Percentiles rank a stretch among this genome's conserved stretches.
Conservation (phyloP, 495 filamentous ascomycete species). For the Cetradonia linearis region DNA sequence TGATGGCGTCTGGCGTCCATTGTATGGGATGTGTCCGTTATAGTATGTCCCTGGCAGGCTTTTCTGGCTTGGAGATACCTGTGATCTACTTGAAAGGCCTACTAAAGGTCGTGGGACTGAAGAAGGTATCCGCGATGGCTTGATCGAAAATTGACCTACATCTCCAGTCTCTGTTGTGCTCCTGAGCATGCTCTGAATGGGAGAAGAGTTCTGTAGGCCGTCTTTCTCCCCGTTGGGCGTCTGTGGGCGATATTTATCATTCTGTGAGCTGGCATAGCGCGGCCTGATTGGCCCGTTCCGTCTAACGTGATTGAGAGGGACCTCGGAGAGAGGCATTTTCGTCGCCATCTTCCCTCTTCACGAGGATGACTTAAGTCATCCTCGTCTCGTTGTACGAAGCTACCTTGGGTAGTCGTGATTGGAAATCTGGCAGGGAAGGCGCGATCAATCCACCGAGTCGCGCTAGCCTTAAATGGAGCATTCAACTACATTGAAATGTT, state of each 20-base stretch:
- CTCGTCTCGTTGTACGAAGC: background rate
- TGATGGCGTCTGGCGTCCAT: background rate
- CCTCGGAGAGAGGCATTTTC: constrained; percentile 19
- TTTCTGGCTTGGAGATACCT: constrained; percentile 7
- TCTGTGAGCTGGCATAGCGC: constrained; percentile 7
- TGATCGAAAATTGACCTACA: constrained; percentile 51
- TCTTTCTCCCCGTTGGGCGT: constrained; percentile 9
- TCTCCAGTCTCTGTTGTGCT: constrained; percentile 61
- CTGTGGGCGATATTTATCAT: constrained; percentile 2
- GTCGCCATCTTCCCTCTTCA: background rate
- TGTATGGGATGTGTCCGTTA: background rate
- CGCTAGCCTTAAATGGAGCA: background rate
- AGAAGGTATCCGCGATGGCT: constrained; percentile 32
- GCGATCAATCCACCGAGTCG: background rate
- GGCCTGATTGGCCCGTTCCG: constrained; percentile 9
- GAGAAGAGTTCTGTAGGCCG: constrained; percentile 16
- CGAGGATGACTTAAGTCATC: background rate
- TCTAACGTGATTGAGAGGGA: constrained; percentile 11
- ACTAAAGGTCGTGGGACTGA: constrained; percentile 3
- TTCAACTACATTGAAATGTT: constrained; percentile 5
- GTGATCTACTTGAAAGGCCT: background rate
- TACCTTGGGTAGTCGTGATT: background rate
- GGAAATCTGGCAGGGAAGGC: background rate
- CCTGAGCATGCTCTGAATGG: constrained; percentile 52
- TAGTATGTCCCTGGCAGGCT: constrained; percentile 7